Evolutionary conservation across 2,329 filamentous ascomycete species (phyloP), one percentile per base, ranked within the genome.

Genomic region (Xylaria sp.): DNA sequence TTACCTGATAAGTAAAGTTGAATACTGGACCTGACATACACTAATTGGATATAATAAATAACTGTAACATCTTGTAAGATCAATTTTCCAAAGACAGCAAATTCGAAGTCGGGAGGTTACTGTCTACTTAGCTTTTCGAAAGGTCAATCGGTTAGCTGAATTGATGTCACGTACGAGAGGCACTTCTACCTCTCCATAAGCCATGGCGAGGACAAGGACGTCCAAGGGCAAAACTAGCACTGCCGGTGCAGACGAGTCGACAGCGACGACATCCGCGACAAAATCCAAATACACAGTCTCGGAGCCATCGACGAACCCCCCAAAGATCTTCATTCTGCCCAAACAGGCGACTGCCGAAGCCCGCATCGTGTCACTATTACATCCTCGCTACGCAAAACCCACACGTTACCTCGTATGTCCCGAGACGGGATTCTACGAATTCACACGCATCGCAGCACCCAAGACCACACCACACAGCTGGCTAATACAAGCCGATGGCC

Each of bases 341-440:
- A 83, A 82, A n/a, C 81, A 82, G 70, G 84, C 86, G 15, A 84
- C 82, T 0, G 67, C 82, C n/a, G 82, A 86, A 3, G 86, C 89
- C 25, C 86, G 85, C 63, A 86, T 92, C 63, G 81, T 90, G 61
- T 87, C 86, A 1, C 83, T 92, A 46, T 85, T 86, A 23, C 85
- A 91, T 72, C 89, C 90, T 3, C 84, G 88, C 74, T 85, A 85
- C 73, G 79, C 79, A 20, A 84, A 82, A 39, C 85, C 87, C 2
- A 83, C 86, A 7, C 85, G 89, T 73, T 92, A 90, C 76, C 82
- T 92, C 15, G 83, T 89, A 39, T 91, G 90, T 72, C 88, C 89
- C 2, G 79, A 87, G 60, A 85, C 84, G 1, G 90, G 89, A 65
- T 84, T 91, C 69, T 90, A 89, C 81, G 90, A 92, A 75, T 90